phyloP scores from a whole-genome alignment of 768 basidiomycete genomes.

The Fomitopsis pulvina region DNA sequence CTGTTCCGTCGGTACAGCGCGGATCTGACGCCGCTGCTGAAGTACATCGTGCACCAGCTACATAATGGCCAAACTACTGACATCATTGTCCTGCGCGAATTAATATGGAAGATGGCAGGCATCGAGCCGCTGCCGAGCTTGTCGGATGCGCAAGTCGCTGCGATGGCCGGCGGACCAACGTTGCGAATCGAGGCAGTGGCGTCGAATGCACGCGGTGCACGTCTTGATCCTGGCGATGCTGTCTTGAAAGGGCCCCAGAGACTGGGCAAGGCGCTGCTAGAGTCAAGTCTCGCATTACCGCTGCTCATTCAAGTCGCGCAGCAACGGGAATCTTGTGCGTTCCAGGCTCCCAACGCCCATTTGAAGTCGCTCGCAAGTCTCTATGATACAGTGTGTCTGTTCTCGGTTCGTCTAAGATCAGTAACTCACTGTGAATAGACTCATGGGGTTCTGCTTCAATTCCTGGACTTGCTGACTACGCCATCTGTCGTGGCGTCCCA shows the following conservation, averaged over 20 bases:
- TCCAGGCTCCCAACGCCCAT: conserved; percentile 64
- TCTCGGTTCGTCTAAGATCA: conserved; percentile 6
- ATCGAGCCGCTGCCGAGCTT: conserved; percentile 88
- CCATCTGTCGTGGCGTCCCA: conserved; percentile 58
- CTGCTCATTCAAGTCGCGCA: conserved; percentile 90
- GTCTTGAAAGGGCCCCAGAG: conserved; percentile 59
- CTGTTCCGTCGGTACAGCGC: conserved; percentile 83
- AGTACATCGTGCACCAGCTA: conserved; percentile 89
- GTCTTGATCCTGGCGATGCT: conserved; percentile 60
- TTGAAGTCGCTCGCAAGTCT: conserved; percentile 82
- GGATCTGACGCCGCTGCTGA: conserved; percentile 76
- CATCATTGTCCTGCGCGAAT: conserved; percentile 83
- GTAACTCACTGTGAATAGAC: conserved; percentile 41
- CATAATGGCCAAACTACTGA: conserved; percentile 79
- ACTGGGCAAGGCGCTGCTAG: conserved; percentile 58
- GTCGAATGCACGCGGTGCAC: conserved; percentile 69
- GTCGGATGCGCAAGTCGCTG: conserved; percentile 80
- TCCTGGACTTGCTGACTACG: conserved; percentile 79
- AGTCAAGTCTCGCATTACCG: conserved; percentile 74
- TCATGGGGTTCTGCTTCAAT: conserved; percentile 89
- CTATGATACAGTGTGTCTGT: conserved; percentile 77
- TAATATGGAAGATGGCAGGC: conserved; percentile 94
- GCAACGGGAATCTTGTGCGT: conserved; percentile 82
- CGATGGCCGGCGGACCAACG: conserved; percentile 87
- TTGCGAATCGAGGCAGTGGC: conserved; percentile 86